Base-by-base conservation (phyloP, 306 rosid species). In the Crotalaria pallida region DNA sequence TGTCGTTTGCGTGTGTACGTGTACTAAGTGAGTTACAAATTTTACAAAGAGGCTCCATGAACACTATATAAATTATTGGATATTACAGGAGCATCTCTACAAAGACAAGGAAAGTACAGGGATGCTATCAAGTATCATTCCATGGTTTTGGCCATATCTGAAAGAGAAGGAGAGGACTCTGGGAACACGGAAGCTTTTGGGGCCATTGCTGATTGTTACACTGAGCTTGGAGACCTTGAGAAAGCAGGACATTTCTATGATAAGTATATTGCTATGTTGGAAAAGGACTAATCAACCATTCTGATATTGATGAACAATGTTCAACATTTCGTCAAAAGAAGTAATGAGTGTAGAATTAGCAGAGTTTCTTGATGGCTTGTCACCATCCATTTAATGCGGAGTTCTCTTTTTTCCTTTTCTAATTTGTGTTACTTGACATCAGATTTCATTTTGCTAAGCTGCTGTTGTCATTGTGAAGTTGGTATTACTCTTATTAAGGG, bases 181-280 rank as follows among this genome's bases (percentile, higher is more conserved):
- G 97, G 97, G 50, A 91, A 76, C 79, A 85, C 95, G 0, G 99
- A 94, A 86, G 99, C 99, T 24, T 91, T 80, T 58, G 99, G 99
- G 27, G 99, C 99, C 21, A 94, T 91, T 69, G 99, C 99, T 53
- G 98, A 93, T 65, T 93, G 98, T 77, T 93, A 88, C 76, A 90
- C 98, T 9, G 98, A 94, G 77, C 90, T 94, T 69, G 98, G 98
- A 70, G 97, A 94, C 57, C 98, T 94, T 58, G 98, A 94, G 69
- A 85, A 78, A 29, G 98, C 98, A 17, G 97, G 88, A 16, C 79
- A 81, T 26, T 90, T 68, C 83, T 90, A 90, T 69, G 98, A 90
- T 79, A 60, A 77, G 40, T 90, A 90, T 58, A 94, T 94, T 84
- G 79, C 92, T 33, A 81, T 89, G 80, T 47, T 94, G 84, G 97